Percentiles rank a stretch among this genome's conserved stretches.
phyloP scores from a whole-genome alignment of 2,329 filamentous ascomycete genomes.

The Penicillium sp. region DNA sequence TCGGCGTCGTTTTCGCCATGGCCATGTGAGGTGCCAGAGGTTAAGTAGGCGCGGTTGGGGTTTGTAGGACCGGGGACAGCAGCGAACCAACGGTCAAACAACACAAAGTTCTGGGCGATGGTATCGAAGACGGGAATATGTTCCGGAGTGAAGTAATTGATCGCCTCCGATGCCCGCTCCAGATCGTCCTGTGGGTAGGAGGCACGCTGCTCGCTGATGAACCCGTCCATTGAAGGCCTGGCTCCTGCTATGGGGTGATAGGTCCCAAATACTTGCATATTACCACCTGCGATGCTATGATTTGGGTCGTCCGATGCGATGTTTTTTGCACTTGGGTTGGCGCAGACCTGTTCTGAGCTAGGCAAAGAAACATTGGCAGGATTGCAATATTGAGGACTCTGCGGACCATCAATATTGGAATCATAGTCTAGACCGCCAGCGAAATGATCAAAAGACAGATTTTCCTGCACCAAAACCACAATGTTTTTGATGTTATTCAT shows the following conservation, averaged over 20 bases:
- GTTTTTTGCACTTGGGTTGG: conserved; percentile 38
- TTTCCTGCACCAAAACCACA: conserved; percentile 49
- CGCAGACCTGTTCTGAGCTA: conserved; percentile 35
- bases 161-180: conserved; percentile 42
- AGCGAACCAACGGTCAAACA: conserved; percentile 48
- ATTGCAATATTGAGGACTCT: conserved; percentile 40
- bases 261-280: conserved; percentile 44
- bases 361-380: conserved; percentile 34
- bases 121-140: conserved; percentile 44
- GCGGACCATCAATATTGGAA: conserved; percentile 36
- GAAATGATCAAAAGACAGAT: conserved; percentile 44
- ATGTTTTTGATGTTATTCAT: conserved; percentile 48
- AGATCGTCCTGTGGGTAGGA: conserved; percentile 37
- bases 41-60: conserved; percentile 39
- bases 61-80: conserved; percentile 44
- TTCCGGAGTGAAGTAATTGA: conserved; percentile 46
- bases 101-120: conserved; percentile 46
- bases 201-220: conserved; percentile 45
- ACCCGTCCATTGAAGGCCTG: conserved; percentile 40
- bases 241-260: conserved; percentile 35
- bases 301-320: conserved; percentile 47
- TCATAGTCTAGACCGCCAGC: conserved; percentile 43
- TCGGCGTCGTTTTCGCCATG: conserved; percentile 40
- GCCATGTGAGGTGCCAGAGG: conserved; percentile 43
- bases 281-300: conserved; percentile 44